phyloP scores from a whole-genome alignment of 352 stramenopile species.

The Pythium phragmiticola region DNA sequence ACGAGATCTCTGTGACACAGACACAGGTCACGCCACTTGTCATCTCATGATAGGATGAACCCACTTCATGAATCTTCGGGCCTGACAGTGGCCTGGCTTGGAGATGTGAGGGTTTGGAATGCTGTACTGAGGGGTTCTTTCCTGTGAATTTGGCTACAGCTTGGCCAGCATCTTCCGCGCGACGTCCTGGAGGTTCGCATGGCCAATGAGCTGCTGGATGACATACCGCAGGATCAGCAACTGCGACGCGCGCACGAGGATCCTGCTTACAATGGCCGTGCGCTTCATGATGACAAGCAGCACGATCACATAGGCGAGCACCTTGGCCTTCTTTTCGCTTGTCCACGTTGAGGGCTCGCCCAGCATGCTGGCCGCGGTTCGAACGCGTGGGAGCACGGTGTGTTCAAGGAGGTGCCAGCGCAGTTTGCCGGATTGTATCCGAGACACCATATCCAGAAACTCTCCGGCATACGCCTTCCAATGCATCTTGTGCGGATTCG shows the following conservation, averaged over 20 bases:
- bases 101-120: neutral
- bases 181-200: constrained; percentile 38
- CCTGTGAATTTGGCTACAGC: constrained; percentile 15
- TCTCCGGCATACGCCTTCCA: constrained; percentile 51
- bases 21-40: constrained; percentile 17
- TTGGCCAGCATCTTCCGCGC: constrained; percentile 28
- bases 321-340: constrained; percentile 42
- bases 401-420: constrained; percentile 54
- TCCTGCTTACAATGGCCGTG: constrained; percentile 40
- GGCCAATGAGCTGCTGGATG: constrained; percentile 45
- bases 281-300: constrained; percentile 57
- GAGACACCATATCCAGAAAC: constrained; percentile 48
- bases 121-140: neutral
- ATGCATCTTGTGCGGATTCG: constrained; percentile 45
- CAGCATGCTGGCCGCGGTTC: constrained; percentile 36
- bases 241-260: constrained; percentile 55
- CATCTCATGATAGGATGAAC: constrained; percentile 15
- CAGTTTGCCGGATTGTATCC: constrained; percentile 50
- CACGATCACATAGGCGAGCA: constrained; percentile 49
- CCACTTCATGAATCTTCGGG: constrained; percentile 1
- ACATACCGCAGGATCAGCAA: constrained; percentile 59
- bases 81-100: neutral
- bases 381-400: constrained; percentile 47
- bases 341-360: constrained; percentile 31
- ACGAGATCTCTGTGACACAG: neutral